Conservation (phyloP, 768 basidiomycete genomes). For the Pholiota conissans region DNA sequence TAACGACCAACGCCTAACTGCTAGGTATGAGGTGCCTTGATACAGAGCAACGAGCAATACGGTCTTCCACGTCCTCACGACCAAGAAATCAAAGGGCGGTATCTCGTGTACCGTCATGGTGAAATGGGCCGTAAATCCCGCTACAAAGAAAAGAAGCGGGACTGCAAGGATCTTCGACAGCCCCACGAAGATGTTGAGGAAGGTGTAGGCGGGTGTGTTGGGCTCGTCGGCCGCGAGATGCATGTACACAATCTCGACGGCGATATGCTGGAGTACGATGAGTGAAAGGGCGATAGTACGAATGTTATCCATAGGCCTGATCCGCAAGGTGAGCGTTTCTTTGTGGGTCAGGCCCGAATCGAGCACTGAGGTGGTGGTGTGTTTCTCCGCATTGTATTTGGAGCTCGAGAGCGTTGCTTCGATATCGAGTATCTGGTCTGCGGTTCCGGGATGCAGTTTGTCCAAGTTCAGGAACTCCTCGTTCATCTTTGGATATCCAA, state of each 20-base stretch:
- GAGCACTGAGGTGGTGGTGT: not conserved
- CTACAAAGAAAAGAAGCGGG: not conserved
- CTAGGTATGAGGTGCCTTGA: not conserved
- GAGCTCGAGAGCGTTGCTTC: not conserved
- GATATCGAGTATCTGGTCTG: not conserved
- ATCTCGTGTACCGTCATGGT: not conserved
- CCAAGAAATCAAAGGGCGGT: not conserved
- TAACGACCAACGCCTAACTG: not conserved
- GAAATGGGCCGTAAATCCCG: not conserved
- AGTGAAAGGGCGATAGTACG: not conserved
- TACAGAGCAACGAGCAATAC: not conserved
- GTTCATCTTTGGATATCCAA: too few relatives aligned
- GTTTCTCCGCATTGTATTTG: not conserved
- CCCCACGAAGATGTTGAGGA: not conserved
- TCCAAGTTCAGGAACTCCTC: too few relatives aligned
- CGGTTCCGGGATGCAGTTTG: too few relatives aligned
- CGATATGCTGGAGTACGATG: not conserved
- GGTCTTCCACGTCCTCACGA: not conserved
- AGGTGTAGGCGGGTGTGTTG: too few relatives aligned
- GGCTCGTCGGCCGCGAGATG: not conserved
- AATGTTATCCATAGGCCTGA: not conserved
- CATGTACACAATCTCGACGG: too few relatives aligned
- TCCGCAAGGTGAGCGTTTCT: not conserved
- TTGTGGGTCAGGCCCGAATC: not conserved
- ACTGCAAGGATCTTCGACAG: not conserved